phyloP scores from a whole-genome alignment of 1,284 basidiomycete species.

The Ceraceosorus bombacis region DNA sequence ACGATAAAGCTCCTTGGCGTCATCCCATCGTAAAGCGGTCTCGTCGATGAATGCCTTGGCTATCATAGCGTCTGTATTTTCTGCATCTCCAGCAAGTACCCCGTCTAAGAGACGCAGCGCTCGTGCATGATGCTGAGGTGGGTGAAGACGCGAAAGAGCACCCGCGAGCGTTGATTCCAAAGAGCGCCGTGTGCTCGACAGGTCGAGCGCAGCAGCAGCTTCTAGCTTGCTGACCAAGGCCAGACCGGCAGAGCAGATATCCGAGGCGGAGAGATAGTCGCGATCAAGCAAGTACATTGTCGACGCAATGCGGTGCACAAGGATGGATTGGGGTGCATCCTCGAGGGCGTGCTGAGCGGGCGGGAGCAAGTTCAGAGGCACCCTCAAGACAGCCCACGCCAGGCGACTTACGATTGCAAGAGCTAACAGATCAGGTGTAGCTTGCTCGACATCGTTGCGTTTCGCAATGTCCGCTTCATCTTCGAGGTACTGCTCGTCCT shows the following conservation, averaged over 20 bases:
- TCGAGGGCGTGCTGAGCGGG: constrained; percentile 58
- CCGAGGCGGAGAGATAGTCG: constrained; percentile 57
- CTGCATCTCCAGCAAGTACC: constrained; percentile 59
- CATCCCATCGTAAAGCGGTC: constrained; percentile 61
- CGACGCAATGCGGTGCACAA: constrained; percentile 65
- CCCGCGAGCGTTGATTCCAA: constrained; percentile 63
- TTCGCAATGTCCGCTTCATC: constrained; percentile 24
- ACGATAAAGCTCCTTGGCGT: constrained; percentile 62
- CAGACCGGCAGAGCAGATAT: constrained; percentile 24
- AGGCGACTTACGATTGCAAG: constrained; percentile 21
- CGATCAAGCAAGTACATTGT: constrained; percentile 66
- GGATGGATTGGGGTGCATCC: constrained; percentile 58
- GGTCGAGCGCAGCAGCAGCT: constrained; percentile 59
- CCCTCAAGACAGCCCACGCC: constrained; percentile 11
- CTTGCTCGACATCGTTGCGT: constrained; percentile 20
- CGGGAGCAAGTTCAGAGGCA: constrained; percentile 10
- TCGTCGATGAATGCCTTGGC: constrained; percentile 69
- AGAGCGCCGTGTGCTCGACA: constrained; percentile 63
- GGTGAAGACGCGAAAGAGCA: constrained; percentile 73
- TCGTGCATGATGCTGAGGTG: constrained; percentile 79
- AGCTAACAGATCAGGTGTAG: constrained; percentile 28
- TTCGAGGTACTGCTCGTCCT: constrained; percentile 30
- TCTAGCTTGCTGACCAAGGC: constrained; percentile 16
- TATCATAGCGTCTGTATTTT: constrained; percentile 64
- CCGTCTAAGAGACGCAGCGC: constrained; percentile 68